Base-by-base conservation (phyloP, 345 rosid genomes). In the Turnera subulata region DNA sequence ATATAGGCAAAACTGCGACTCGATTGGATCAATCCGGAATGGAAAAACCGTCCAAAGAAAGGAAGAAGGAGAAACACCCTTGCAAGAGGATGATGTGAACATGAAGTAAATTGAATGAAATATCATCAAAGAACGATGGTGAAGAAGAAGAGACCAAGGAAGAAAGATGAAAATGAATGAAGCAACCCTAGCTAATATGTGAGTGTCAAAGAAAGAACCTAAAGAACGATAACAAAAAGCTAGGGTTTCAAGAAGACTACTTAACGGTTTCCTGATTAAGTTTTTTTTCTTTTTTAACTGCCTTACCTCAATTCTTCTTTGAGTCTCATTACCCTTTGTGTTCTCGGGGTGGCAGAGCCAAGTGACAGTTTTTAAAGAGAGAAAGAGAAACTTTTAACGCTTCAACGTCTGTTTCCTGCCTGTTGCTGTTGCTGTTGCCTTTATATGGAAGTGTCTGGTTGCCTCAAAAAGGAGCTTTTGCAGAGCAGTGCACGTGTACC, bases 401-500 rank as follows among this genome's bases (percentile, higher is more conserved):
- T 53, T 50, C 18, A 51, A 29, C 37, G 49, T 11, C 6, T 17
- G 40, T 63, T 59, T 70, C 53, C 55, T 55, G 20, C 53, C 50
- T 54, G 45, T 43, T 43, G 44, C 1, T 19, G 43, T 2, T 21
- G 51, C 10, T 45, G 56, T 44, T 55, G 58, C 63, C 64, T 68
- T 49, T 48, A 49, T 42, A 65, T 69, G 65, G 62, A 73, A 69
- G 52, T 16, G 53, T 35, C 8, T 24, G 1, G 45, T 51, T 74
- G 72, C 87, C 89, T 83, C 78, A 86, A 70, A 77, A 85, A 85
- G 57, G 80, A 83, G 73, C 76, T 79, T 68, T 65, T 66, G 48
- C 70, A 72, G 75, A 49, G 74, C 61, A 72, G 65, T 51, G 81
- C 91, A 80, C 85, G 79, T 82, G 87, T 76, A 64, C 77, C 72